These are phyloP conservation scores for Phytophthora meadii DNA, from an alignment of 352 stramenopile species.

Conservation along the genomic window DNA sequence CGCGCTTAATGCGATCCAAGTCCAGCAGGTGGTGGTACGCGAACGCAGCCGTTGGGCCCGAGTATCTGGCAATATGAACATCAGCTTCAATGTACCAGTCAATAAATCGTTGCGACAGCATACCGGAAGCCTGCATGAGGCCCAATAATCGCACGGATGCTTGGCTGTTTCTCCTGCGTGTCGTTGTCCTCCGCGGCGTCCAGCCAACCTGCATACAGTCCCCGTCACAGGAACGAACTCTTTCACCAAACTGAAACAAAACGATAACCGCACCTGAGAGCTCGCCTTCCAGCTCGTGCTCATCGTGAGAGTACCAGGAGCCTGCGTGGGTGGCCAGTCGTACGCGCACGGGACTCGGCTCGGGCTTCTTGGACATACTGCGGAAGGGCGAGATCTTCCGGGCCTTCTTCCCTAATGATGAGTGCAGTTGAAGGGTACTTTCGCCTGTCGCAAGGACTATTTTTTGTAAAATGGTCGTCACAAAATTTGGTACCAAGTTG, in stretches of 20 bases:
- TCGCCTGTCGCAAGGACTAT: conserved; percentile 10
- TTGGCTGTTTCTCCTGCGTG: conserved; percentile 41
- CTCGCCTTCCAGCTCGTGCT: conserved; percentile 64
- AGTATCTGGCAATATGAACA: conserved; percentile 77
- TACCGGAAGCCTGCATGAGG: conserved; percentile 88
- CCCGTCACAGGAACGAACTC: conserved; percentile 8
- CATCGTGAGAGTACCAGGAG: conserved; percentile 85
- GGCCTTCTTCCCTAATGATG: conserved; percentile 17
- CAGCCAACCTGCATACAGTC: conserved; percentile 60
- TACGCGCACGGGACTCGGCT: conserved; percentile 50
- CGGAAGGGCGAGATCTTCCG: conserved; percentile 19
- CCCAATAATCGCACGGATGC: conserved; percentile 84
- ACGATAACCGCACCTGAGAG: conserved; percentile 45
- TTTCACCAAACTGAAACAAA: conserved; percentile 6
- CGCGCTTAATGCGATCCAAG: conserved; percentile 69
- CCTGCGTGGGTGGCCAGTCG: conserved; percentile 79
- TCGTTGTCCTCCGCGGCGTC: conserved; percentile 42
- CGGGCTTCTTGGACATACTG: conserved; percentile 45
- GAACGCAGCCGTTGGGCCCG: conserved; percentile 93
- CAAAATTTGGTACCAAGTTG: background rate
- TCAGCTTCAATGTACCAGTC: background rate
- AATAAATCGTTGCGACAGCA: background rate
- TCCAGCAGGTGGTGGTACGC: conserved; percentile 92
- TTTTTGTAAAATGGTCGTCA: background rate
- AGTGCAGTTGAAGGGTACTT: conserved; percentile 8